These are phyloP conservation scores for Penicillium nordicum DNA, from an alignment of 2,329 filamentous ascomycete genomes.

Conservation along the genomic window DNA sequence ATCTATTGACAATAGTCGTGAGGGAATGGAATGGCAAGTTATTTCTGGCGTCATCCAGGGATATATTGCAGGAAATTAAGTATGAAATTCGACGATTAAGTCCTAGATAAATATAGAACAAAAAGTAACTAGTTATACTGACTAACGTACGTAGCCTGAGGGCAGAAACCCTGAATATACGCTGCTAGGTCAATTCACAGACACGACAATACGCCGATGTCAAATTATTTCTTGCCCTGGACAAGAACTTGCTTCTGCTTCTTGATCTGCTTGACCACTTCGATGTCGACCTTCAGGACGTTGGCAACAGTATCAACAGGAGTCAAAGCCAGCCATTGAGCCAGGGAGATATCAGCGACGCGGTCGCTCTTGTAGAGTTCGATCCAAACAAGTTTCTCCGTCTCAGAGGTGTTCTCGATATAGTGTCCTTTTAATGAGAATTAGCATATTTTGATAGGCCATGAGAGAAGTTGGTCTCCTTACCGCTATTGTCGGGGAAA, in stretches of 20 bases:
- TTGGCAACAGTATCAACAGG: constrained; percentile 39
- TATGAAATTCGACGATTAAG: too few species aligned
- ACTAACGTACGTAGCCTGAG: not conserved
- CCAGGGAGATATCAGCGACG: constrained; percentile 63
- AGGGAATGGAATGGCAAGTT: too few species aligned
- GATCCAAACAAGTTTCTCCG: constrained; percentile 63
- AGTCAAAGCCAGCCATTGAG: constrained; percentile 67
- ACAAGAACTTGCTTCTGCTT: constrained; percentile 21
- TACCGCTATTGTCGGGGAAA: constrained; percentile 60
- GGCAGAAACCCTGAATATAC: too few species aligned
- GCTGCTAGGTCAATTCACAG: not conserved
- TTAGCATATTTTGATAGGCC: not conserved
- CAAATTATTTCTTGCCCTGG: constrained; percentile 11
- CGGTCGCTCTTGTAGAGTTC: constrained; percentile 67
- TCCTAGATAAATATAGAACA: not conserved
- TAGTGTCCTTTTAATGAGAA: constrained; percentile 52
- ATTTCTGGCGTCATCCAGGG: not conserved
- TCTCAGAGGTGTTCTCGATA: constrained; percentile 64
- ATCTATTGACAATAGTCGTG: too few species aligned
- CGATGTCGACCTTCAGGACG: constrained; percentile 18
- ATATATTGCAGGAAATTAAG: not conserved
- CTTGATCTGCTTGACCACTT: constrained; percentile 20
- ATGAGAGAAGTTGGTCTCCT: constrained; percentile 14
- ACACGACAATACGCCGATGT: not conserved
- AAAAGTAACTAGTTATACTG: not conserved